Evolutionary conservation across 139 green algal genomes (phyloP).

Genomic region (Gonium pectorale): DNA sequence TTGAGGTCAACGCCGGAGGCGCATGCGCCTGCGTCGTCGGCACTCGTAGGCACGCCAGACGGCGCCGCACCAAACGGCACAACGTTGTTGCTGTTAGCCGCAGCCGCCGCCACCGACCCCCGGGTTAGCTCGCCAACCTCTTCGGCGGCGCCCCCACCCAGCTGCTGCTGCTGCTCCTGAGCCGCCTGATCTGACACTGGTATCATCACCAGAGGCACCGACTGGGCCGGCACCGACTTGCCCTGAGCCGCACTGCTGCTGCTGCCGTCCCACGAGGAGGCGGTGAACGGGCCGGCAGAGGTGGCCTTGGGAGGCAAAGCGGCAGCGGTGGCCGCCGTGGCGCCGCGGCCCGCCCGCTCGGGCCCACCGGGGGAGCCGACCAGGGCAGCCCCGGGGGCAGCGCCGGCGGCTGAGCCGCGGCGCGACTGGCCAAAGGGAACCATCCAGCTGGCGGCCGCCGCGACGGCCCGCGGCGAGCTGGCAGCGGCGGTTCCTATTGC

Average conservation of each 20-base stretch:
- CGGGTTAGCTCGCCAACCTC: too few species aligned
- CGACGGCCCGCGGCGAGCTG: conserved; percentile 4
- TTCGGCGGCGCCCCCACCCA: too few species aligned
- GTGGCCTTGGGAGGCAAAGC: not conserved
- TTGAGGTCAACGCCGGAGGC: too few species aligned
- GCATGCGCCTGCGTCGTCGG: too few species aligned
- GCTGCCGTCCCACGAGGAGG: too few species aligned
- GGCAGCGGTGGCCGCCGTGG: not conserved
- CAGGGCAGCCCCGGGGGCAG: not conserved
- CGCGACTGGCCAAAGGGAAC: not conserved
- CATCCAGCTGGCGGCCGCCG: conserved; percentile 1
- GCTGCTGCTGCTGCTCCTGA: not conserved
- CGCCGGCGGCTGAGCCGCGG: not conserved
- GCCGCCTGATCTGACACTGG: too few species aligned
- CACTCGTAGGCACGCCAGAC: too few species aligned
- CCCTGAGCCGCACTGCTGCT: too few species aligned
- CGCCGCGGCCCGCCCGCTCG: not conserved
- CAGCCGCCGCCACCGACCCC: too few species aligned
- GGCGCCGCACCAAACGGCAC: not conserved
- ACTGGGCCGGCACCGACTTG: too few species aligned
- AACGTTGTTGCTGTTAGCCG: not conserved
- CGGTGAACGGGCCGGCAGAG: not conserved
- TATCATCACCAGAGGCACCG: too few species aligned
- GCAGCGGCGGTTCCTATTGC: conserved; percentile 16
- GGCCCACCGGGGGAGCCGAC: not conserved